Evolutionary conservation across 495 filamentous ascomycete genomes (phyloP).

Genomic region (Neohortaea acidophila): DNA sequence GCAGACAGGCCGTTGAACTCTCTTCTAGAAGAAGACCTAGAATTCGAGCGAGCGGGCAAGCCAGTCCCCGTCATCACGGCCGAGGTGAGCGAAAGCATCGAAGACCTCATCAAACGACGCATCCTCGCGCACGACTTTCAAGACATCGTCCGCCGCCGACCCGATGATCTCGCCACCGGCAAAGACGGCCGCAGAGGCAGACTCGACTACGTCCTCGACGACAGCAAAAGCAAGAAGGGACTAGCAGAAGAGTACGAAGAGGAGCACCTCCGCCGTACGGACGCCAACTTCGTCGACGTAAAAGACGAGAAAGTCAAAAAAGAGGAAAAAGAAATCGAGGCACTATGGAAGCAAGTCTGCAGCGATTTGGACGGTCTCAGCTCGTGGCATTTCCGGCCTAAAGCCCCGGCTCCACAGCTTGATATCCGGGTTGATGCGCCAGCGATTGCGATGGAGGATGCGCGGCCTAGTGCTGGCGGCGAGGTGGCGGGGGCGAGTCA

Average conservation of each 20-base stretch:
- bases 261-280: conserved; percentile 63
- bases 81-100: conserved; percentile 84
- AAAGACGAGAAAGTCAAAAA: conserved; percentile 65
- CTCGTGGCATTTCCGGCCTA: conserved; percentile 92
- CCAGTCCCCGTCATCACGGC: conserved; percentile 86
- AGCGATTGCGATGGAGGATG: conserved; percentile 87
- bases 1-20: conserved; percentile 75
- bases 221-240: conserved; percentile 70
- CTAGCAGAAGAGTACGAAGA: conserved; percentile 90
- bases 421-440: conserved; percentile 81
- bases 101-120: conserved; percentile 84
- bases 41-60: conserved; percentile 92
- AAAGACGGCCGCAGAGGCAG: conserved; percentile 42
- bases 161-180: conserved; percentile 45
- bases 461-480: conserved; percentile 64
- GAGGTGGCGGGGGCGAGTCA: conserved; percentile 58
- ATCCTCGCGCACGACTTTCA: conserved; percentile 88
- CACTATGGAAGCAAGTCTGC: conserved; percentile 68
- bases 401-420: conserved; percentile 58
- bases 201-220: conserved; percentile 55
- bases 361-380: conserved; percentile 73
- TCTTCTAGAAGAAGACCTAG: conserved; percentile 83
- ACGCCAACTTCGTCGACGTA: conserved; percentile 68
- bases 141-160: conserved; percentile 72
- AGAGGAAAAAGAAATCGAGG: conserved; percentile 73